These are phyloP conservation scores for Penicillium sp. DNA, from an alignment of 2,329 filamentous ascomycete genomes.

Conservation along the genomic window DNA sequence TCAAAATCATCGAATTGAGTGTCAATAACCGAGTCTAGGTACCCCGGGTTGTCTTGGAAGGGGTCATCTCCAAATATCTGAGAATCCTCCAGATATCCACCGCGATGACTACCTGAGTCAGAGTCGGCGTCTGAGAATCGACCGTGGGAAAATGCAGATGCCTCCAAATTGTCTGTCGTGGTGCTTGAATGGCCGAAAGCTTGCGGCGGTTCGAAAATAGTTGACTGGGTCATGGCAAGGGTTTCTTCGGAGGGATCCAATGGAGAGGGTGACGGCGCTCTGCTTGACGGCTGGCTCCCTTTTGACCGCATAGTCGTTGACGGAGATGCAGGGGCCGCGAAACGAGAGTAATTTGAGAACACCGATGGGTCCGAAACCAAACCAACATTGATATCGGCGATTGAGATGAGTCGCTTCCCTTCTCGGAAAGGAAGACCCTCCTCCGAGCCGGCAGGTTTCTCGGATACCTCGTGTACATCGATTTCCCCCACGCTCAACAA, in stretches of 20 bases:
- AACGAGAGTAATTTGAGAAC: constrained; percentile 49
- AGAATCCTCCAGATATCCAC: constrained; percentile 29
- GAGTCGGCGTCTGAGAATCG: constrained; percentile 46
- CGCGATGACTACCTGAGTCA: constrained; percentile 33
- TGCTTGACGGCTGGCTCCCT: constrained; percentile 30
- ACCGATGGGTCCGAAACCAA: constrained; percentile 51
- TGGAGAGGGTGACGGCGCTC: constrained; percentile 30
- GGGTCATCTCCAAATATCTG: constrained; percentile 32
- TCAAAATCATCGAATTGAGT: constrained; percentile 38
- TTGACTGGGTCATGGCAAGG: constrained; percentile 40
- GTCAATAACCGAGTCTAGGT: constrained; percentile 41
- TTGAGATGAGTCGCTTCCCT: constrained; percentile 47
- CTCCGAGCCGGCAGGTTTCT: constrained; percentile 15
- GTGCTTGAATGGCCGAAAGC: constrained; percentile 3
- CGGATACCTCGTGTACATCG: constrained; percentile 35
- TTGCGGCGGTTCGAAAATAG: constrained; percentile 37
- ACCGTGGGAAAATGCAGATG: constrained; percentile 39
- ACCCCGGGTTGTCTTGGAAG: constrained; percentile 39
- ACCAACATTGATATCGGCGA: constrained; percentile 48
- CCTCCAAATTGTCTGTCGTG: constrained; percentile 21
- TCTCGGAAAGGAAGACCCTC: constrained; percentile 28
- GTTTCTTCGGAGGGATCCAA: constrained; percentile 27
- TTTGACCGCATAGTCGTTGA: constrained; percentile 37
- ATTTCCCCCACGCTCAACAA: constrained; percentile 39
- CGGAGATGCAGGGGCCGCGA: constrained; percentile 34